Base-by-base conservation (phyloP, 768 basidiomycete genomes). In the Boletus tomentosulus region DNA sequence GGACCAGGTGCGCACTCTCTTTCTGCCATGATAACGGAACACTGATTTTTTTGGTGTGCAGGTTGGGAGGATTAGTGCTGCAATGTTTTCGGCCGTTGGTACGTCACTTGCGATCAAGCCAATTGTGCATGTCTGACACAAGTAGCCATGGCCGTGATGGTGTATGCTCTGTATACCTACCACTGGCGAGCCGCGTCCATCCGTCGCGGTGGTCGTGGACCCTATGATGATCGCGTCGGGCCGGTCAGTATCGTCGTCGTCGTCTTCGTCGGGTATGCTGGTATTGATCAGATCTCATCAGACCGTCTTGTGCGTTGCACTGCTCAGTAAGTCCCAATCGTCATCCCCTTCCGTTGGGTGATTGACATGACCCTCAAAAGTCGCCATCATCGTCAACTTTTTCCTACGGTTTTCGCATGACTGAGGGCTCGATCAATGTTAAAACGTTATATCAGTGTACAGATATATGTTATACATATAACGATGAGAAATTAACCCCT, bases 111-210 rank as follows among this genome's bases (percentile, higher is more conserved):
- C 19, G 15, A 41, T 41, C 42, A 3, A 25, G 24, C 27, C 44
- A 46, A 28, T 15, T 43, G 43, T 41, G 16, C 19, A 44, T 25
- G n/a, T 57, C 54, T 67, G 48, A 65, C 38, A 27, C 43, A 44
- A 28, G 28, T 50, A 96, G 96, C 96, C 35, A 90, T 98, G 84
- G 91, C 84, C 22, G 93, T 98, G 55, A 98, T 99, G 97, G 68
- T 91, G 10, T 99, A 99, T 70, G 96, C 97, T 2, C 73, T 99
- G 13, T 87, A 88, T 61, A 92, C 93, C 39, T 99, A 94, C 68
- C 96, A 98, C 68, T 96, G 94, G 92, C 84, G 97, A 58, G 97
- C 96, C 7, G 82, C 84, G 27, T 89, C 93, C 25, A 99, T 99
- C 66, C 85, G 95, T 47, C 78, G 83, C 34, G 91, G 96, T 45